These are phyloP conservation scores for Tetracladium marchalianum DNA, from an alignment of 495 filamentous ascomycete genomes.

Conservation along the genomic window DNA sequence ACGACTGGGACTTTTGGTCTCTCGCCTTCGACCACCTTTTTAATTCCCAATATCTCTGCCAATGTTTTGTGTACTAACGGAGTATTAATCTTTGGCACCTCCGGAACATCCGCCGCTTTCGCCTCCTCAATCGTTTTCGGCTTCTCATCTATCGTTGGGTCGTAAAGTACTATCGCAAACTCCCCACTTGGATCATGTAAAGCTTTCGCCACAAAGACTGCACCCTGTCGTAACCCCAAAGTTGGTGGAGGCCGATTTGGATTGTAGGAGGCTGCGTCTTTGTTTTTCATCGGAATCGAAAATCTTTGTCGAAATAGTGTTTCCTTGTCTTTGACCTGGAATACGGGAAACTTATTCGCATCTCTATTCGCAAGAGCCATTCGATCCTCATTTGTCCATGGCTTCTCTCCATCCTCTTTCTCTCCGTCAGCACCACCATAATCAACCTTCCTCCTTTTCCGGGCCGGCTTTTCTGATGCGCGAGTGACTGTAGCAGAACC, in stretches of 20 bases:
- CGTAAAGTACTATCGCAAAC: conserved; percentile 92
- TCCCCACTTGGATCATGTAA: conserved; percentile 93
- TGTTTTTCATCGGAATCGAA: conserved; percentile 77
- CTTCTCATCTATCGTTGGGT: conserved; percentile 88
- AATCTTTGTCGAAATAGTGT: conserved; percentile 75
- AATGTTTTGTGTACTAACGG: conserved; percentile 87
- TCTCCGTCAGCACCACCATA: conserved; percentile 76
- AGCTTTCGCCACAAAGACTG: conserved; percentile 79
- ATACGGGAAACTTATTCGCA: conserved; percentile 82
- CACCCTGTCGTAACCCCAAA: conserved; percentile 74
- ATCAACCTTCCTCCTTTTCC: conserved; percentile 83
- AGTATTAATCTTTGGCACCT: conserved; percentile 55
- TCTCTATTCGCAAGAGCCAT: conserved; percentile 80
- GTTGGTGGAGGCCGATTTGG: conserved; percentile 71
- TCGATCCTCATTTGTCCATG: conserved; percentile 82
- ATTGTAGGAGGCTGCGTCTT: conserved; percentile 60
- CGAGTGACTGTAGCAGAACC: conserved; percentile 63
- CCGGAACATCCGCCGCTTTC: conserved; percentile 30
- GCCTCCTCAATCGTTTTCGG: conserved; percentile 42
- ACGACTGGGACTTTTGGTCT: conserved; percentile 90
- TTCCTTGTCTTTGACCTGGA: conserved; percentile 81
- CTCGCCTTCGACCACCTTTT: conserved; percentile 73
- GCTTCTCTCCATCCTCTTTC: conserved; percentile 61
- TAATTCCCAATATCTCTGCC: conserved; percentile 90
- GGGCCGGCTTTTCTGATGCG: conserved; percentile 67